phyloP scores from a whole-genome alignment of 768 basidiomycete species.

The Daedaleopsis sinensis region DNA sequence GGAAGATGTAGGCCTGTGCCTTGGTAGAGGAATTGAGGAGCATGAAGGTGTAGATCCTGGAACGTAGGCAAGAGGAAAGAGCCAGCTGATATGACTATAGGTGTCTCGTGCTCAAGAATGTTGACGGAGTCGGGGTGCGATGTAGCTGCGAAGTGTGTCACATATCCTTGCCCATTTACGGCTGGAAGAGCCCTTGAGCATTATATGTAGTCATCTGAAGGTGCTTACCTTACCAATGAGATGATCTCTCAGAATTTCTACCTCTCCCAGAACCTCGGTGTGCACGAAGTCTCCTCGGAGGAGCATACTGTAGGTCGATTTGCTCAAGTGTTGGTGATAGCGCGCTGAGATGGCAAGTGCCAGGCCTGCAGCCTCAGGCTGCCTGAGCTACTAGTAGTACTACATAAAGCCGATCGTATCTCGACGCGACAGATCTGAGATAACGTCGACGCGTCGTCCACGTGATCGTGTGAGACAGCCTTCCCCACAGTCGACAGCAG shows the following conservation, averaged over 20 bases:
- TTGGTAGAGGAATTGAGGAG: constrained; percentile 87
- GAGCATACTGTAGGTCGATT: constrained; percentile 21
- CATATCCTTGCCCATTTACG: constrained; percentile 46
- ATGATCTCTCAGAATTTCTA: constrained; percentile 60
- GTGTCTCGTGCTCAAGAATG: constrained; percentile 24
- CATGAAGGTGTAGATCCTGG: constrained; percentile 84
- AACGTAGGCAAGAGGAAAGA: constrained; percentile 79
- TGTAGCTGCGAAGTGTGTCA: constrained; percentile 50
- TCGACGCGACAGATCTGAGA: constrained; percentile 1
- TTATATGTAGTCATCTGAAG: neutral
- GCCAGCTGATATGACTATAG: constrained; percentile 47
- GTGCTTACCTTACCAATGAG: constrained; percentile 46
- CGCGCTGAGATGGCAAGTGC: neutral
- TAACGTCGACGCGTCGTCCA: constrained; percentile 12
- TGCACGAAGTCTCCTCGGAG: constrained; percentile 62
- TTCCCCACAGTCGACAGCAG: neutral
- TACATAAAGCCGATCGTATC: neutral
- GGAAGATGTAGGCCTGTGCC: constrained; percentile 87
- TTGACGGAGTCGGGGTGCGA: constrained; percentile 39
- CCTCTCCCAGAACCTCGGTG: constrained; percentile 50
- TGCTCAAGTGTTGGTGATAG: neutral
- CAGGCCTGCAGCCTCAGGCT: no score
- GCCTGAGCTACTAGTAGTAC: no score
- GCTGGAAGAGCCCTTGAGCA: constrained; percentile 25
- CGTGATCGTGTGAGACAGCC: constrained; percentile 15